A percentile compares a stretch with the other conserved stretches of the same genome.
These are phyloP conservation scores for Candida easanensis DNA, from an alignment of 805 yeast genomes.

Conservation along the genomic window DNA sequence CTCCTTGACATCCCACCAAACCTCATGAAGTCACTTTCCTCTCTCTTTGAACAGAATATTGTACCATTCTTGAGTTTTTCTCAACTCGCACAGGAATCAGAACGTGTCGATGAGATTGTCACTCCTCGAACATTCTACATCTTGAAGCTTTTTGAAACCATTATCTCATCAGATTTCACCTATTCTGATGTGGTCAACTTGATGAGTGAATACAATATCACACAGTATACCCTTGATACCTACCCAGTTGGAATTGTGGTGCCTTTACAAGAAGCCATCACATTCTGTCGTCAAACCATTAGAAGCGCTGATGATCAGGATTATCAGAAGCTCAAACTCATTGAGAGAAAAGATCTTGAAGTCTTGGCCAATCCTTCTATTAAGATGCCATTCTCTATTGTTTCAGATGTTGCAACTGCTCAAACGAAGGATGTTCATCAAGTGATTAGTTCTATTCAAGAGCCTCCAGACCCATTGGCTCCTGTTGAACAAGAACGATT, in stretches of 20 bases:
- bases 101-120: constrained; percentile 52
- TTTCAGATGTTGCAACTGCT: not conserved
- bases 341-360: constrained; percentile 67
- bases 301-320: constrained; percentile 45
- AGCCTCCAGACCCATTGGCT: constrained; percentile 49
- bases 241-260: constrained; percentile 71
- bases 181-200: constrained; percentile 55
- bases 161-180: constrained; percentile 52
- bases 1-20: constrained; percentile 55
- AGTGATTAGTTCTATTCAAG: constrained; percentile 36
- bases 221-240: constrained; percentile 52
- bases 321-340: constrained; percentile 45
- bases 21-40: constrained; percentile 51
- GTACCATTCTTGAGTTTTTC: constrained; percentile 63
- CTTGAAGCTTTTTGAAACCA: constrained; percentile 57
- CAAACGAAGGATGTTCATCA: constrained; percentile 41
- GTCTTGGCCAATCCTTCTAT: constrained; percentile 6
- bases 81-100: constrained; percentile 60
- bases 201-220: constrained; percentile 57
- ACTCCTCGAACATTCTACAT: constrained; percentile 67
- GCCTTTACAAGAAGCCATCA: constrained; percentile 63
- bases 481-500: constrained; percentile 68
- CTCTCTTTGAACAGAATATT: constrained; percentile 43
- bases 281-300: constrained; percentile 52
- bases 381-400: not conserved